Base-by-base conservation (phyloP, 805 yeast genomes). In the Blastobotrys mokoenaii region DNA sequence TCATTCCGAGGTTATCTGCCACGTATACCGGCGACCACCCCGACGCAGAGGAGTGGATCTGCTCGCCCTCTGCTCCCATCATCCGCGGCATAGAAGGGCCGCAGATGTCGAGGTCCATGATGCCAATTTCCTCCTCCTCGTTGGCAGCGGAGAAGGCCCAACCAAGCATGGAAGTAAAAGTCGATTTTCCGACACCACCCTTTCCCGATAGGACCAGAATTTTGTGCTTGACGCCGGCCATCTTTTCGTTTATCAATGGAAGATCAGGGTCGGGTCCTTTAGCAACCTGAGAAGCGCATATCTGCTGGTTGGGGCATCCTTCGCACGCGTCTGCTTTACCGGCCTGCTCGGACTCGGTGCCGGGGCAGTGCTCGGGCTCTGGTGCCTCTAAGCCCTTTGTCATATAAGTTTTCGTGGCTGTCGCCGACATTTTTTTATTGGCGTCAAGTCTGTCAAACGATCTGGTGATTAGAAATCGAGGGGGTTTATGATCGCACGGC, bases 21-120 rank as follows among this genome's bases (percentile, higher is more conserved):
- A 89, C 94, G 58, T 93, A 93, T 1, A 93, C 96, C 0, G 99
- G 98, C 0, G 95, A 80, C 95, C 96, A 88, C 0, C 98, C 98
- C 0, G 87, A 74, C 55, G 82, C 86, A 0, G 97, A 86, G 48
- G 86, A 80, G 64, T 93, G 97, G 2, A 93, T 74, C 25, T 79
- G 73, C 58, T 89, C 97, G 17, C 85, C 84, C 50, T 78, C 82
- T 5, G 94, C 89, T 2, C 98, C 97, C 49, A 93, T 70, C 95
- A 93, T 93, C 47, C 82, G 74, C 0, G 98, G 97, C 53, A 93
- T 70, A 1, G 97, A 88, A 0, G 99, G 99, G 0, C 99, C 99
- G 66, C 98, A 93, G 32, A 93, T 87, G 67, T 93, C 99, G 46
- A 93, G 68, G 64, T 93, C 99, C 93, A 93, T 85, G 32, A 95